These are phyloP conservation scores for Solanum piurae DNA, from an alignment of 257 asterid species.

Conservation along the genomic window DNA sequence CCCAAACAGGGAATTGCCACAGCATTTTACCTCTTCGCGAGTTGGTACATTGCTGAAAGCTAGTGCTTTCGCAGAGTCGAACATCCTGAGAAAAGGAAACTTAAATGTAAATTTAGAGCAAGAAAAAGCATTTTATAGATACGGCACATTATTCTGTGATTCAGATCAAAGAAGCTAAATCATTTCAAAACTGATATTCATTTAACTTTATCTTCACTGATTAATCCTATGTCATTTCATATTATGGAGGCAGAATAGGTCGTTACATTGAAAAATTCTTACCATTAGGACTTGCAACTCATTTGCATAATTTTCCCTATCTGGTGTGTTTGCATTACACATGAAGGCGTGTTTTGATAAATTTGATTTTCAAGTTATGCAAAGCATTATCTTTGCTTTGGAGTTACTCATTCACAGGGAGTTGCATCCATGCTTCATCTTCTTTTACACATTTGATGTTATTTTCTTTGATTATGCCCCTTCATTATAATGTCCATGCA, in stretches of 20 bases:
- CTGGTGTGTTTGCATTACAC: not conserved
- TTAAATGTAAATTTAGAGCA: not conserved
- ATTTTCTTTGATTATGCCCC: not conserved
- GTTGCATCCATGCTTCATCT: not conserved
- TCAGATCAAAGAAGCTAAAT: not conserved
- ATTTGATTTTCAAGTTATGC: not conserved
- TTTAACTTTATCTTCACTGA: not conserved
- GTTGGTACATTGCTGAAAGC: slow-evolving; percentile 63
- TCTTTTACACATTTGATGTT: not conserved
- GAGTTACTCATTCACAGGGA: not conserved
- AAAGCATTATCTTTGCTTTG: not conserved
- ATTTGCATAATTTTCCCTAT: not conserved
- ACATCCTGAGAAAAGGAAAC: slow-evolving; percentile 39
- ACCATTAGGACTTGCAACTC: not conserved
- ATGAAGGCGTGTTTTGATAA: not conserved
- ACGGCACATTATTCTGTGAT: not conserved
- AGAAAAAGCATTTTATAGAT: not conserved
- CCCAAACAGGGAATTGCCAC: not conserved
- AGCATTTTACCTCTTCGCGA: slow-evolving; percentile 48
- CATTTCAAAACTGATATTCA: not conserved
- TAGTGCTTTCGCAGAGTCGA: slow-evolving; percentile 87
- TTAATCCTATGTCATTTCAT: not conserved
- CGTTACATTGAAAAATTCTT: not conserved
- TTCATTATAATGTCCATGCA: not conserved
- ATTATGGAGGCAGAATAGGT: not conserved